A percentile compares a stretch with the other conserved stretches of the same genome.
These are phyloP conservation scores for Phytophthora foliorum DNA, from an alignment of 352 stramenopile genomes.

Conservation along the genomic window DNA sequence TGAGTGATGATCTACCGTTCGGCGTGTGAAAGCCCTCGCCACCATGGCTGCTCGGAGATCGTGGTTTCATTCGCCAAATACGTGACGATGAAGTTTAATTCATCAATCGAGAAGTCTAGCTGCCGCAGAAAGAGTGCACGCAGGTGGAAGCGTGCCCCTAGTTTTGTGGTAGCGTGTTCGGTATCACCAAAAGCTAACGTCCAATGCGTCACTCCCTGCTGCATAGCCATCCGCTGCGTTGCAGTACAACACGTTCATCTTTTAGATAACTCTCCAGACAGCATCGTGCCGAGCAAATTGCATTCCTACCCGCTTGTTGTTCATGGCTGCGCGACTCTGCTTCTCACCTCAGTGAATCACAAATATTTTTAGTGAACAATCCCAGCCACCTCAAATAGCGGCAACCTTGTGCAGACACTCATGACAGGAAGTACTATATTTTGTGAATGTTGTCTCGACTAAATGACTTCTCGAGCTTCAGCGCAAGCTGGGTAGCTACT, in stretches of 20 bases:
- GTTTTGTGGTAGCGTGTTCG: slow-evolving; percentile 48
- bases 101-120: slow-evolving; percentile 50
- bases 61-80: slow-evolving; percentile 56
- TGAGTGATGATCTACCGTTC: slow-evolving; percentile 35
- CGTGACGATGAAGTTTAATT: slow-evolving; percentile 56
- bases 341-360: too few species aligned
- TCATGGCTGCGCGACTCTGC: slow-evolving; percentile 16
- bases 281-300: slow-evolving; percentile 1
- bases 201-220: slow-evolving; percentile 39
- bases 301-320: slow-evolving; percentile 31
- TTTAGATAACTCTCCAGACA: not conserved
- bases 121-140: slow-evolving; percentile 53
- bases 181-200: slow-evolving; percentile 32
- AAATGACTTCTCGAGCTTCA: too few species aligned
- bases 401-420: not conserved
- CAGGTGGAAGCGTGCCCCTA: slow-evolving; percentile 54
- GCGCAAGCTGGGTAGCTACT: too few species aligned
- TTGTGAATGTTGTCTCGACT: too few species aligned
- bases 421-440: too few species aligned
- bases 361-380: slow-evolving; percentile 18
- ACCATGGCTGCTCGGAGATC: slow-evolving; percentile 50
- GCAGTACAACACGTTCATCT: not conserved
- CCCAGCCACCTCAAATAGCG: slow-evolving; percentile 13
- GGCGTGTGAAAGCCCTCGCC: slow-evolving; percentile 39
- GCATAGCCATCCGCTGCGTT: slow-evolving; percentile 35